A percentile compares a stretch with the other conserved stretches of the same genome.
Conservation (phyloP, 2,329 filamentous ascomycete genomes). For the Intubia oerlemansii region DNA sequence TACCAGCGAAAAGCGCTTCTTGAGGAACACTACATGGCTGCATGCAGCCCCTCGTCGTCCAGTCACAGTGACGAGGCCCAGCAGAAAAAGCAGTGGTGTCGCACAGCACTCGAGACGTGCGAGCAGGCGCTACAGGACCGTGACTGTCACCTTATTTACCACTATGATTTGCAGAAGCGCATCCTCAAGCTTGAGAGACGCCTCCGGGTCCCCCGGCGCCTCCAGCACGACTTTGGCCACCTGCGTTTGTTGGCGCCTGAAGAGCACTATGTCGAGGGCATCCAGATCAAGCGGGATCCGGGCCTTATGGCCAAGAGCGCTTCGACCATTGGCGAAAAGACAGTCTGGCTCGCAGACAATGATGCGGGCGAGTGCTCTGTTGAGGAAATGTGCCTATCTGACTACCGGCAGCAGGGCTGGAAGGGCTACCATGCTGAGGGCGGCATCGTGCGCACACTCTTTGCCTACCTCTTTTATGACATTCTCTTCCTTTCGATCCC, state of each 20-base stretch:
- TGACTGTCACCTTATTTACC: constrained; percentile 77
- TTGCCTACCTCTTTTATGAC: constrained; percentile 82
- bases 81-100: constrained; percentile 69
- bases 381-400: constrained; percentile 80
- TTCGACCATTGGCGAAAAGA: constrained; percentile 50
- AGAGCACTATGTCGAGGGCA: constrained; percentile 55
- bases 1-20: constrained; percentile 87
- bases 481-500: constrained; percentile 82
- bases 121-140: constrained; percentile 72
- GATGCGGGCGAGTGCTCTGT: constrained; percentile 47
- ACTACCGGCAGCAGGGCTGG: constrained; percentile 68
- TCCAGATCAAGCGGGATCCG: constrained; percentile 45
- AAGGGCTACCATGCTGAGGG: constrained; percentile 91
- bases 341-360: constrained; percentile 81
- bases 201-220: constrained; percentile 60
- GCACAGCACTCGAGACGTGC: constrained; percentile 56
- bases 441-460: constrained; percentile 76
- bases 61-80: constrained; percentile 21
- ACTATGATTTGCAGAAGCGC: constrained; percentile 86
- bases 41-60: constrained; percentile 27
- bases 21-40: constrained; percentile 86
- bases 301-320: constrained; percentile 10
- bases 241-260: constrained; percentile 55
- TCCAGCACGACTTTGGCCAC: constrained; percentile 86
- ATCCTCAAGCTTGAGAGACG: constrained; percentile 77